These are phyloP conservation scores for Colletotrichum neosansevieriae DNA, from an alignment of 2,329 filamentous ascomycete species.

Conservation along the genomic window DNA sequence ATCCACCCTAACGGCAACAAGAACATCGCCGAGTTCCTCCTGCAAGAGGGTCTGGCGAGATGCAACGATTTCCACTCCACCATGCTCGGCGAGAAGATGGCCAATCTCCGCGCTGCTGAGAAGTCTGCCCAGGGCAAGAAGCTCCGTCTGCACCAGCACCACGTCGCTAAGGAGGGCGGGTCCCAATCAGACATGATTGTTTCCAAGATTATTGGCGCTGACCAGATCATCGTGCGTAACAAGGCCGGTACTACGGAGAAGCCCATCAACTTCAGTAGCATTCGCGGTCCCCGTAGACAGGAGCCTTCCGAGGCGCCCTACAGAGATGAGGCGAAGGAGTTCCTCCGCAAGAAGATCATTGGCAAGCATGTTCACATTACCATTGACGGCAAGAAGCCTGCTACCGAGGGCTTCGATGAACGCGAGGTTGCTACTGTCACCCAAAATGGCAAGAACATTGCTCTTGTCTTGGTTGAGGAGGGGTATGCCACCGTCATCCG, in stretches of 20 bases:
- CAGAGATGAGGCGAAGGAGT: constrained; percentile 95
- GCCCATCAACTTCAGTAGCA: constrained; percentile 90
- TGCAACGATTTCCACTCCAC: constrained; percentile 98
- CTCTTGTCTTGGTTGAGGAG: constrained; percentile 86
- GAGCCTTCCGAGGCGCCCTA: constrained; percentile 91
- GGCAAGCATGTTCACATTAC: constrained; percentile 93
- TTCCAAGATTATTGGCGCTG: constrained; percentile 86
- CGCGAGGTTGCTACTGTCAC: constrained; percentile 93
- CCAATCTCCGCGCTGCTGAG: constrained; percentile 84
- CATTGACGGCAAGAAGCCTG: constrained; percentile 91
- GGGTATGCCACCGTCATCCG: constrained; percentile 95
- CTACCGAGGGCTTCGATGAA: constrained; percentile 90
- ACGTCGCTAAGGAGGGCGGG: constrained; percentile 76
- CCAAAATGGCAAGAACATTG: constrained; percentile 87
- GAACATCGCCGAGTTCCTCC: constrained; percentile 85
- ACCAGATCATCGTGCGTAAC: constrained; percentile 87
- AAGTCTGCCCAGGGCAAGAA: constrained; percentile 83
- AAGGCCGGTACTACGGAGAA: constrained; percentile 86
- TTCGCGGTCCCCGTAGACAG: constrained; percentile 90
- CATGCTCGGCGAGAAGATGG: constrained; percentile 90
- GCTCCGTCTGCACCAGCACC: constrained; percentile 83
- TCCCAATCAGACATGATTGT: constrained; percentile 80
- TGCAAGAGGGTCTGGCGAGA: constrained; percentile 88
- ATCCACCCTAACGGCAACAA: constrained; percentile 87
- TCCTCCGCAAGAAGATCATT: constrained; percentile 91